Base-by-base conservation (phyloP, 371 early-diverging fungal species). In the Parasitella parasitica region DNA sequence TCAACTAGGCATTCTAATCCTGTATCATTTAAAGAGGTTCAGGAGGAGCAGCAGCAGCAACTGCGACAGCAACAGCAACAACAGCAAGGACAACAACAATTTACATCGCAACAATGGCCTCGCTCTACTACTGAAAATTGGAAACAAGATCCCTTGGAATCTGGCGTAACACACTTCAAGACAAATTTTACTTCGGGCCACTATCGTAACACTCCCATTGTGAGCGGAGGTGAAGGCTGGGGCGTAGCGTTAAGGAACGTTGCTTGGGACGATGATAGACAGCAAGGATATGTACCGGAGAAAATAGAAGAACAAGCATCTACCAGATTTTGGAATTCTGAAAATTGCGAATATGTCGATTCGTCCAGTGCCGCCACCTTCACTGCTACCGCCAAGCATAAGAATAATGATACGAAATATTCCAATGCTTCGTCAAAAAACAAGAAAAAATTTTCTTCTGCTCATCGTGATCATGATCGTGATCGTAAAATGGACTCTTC, bases 261-360 rank as follows among this genome's bases (percentile, higher is more conserved):
- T 5, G 41, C 75, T 3, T 82, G 82, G 82, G 27, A 67, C 22
- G 77, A 82, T 54, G 8, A 58, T 0, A 38, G 59, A 0, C 52
- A 50, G 12, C 80, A 82, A 68, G 80, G 82, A 1, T 80, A 50
- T 50, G 77, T 69, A 2, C 50, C 63, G 7, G 75, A 76, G 5
- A 62, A 80, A 1, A 39, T 82, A 3, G 70, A 76, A 18, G 36
- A 70, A 24, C 82, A 82, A 61, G 67, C 62, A 28, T 54, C 62
- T 0, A 78, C 78, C 0, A 16, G 3, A 0, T 82, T 63, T 54
- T 82, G 78, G 80, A 59, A 65, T 4, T 1, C 39, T 4, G 49
- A 51, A 9, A 57, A 52, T 20, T 54, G 63, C 20, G 55, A 37
- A 15, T 72, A 72, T 74, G 49, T 57, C 13, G 52, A 3, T 3